phyloP scores from a whole-genome alignment of 139 green algal genomes.

The Chlorella sorokiniana region DNA sequence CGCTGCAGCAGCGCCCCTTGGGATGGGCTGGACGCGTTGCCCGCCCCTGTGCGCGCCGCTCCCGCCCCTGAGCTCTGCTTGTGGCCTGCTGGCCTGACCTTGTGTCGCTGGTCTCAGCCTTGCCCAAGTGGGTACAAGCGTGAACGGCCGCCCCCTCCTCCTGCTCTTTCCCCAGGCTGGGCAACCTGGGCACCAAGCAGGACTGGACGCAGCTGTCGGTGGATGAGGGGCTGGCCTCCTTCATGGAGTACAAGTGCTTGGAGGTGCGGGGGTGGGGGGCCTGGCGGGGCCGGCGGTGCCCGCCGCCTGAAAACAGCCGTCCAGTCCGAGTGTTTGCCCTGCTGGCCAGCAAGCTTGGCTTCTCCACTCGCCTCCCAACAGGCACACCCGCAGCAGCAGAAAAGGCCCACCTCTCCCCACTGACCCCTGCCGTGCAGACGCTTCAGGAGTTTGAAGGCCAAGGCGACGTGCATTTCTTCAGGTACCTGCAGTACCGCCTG shows the following conservation, averaged over 20 bases:
- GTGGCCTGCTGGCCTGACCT: neutral
- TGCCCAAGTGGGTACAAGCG: neutral
- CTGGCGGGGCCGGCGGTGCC: neutral
- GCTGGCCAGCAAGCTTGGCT: no score
- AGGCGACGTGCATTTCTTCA: neutral
- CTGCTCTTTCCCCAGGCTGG: constrained; percentile 26
- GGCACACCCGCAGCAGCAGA: no score
- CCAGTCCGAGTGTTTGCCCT: no score
- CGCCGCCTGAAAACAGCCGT: neutral
- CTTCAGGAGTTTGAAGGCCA: neutral
- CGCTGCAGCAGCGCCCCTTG: no score
- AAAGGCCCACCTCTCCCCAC: no score
- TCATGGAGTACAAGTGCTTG: constrained; percentile 58
- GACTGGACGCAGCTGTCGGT: constrained; percentile 44
- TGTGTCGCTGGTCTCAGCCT: neutral
- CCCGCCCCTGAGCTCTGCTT: neutral
- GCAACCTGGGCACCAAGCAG: constrained; percentile 50
- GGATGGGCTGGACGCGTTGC: no score
- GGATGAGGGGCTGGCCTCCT: constrained; percentile 58
- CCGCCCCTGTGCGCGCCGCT: neutral
- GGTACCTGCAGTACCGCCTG: no score
- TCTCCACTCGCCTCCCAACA: no score
- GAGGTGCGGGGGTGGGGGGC: constrained; percentile 10
- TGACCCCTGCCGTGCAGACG: neutral
- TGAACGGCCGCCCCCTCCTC: neutral